Evolutionary conservation across 371 early-diverging fungal genomes (phyloP).

Genomic region (Mucor irregularis): DNA sequence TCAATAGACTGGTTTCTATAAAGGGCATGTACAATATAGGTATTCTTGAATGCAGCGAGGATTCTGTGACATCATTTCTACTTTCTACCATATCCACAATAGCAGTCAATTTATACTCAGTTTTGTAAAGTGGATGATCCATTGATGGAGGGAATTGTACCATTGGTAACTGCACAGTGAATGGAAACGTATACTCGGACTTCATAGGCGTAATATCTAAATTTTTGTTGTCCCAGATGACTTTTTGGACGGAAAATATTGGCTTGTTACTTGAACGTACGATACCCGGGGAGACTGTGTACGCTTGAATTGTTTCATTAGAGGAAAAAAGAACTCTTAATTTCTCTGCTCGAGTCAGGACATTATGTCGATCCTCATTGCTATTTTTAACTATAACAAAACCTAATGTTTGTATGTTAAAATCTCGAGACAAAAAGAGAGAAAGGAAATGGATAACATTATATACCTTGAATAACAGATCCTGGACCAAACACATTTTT

Average conservation of each 20-base stretch:
- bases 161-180: slow-evolving; percentile 21
- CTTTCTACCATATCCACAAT: background rate
- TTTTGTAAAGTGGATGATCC: slow-evolving; percentile 2
- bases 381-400: slow-evolving; percentile 4
- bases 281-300: background rate
- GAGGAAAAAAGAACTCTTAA: background rate
- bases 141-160: slow-evolving; percentile 24
- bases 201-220: background rate
- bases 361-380: no score
- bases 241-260: background rate
- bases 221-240: background rate
- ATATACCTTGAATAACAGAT: slow-evolving; percentile 20
- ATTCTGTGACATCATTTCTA: background rate
- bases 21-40: slow-evolving; percentile 20
- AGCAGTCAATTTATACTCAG: slow-evolving; percentile 5
- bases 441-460: no score
- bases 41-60: background rate
- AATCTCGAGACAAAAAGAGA: no score
- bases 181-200: slow-evolving; percentile 1
- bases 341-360: background rate
- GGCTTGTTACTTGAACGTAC: background rate
- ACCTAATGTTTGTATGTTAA: background rate
- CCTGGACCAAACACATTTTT: slow-evolving; percentile 13
- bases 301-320: background rate
- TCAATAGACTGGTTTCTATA: slow-evolving; percentile 20